Evolutionary conservation across 1,139 yeast genomes (phyloP).

Genomic region (Waltiozyma sp.): DNA sequence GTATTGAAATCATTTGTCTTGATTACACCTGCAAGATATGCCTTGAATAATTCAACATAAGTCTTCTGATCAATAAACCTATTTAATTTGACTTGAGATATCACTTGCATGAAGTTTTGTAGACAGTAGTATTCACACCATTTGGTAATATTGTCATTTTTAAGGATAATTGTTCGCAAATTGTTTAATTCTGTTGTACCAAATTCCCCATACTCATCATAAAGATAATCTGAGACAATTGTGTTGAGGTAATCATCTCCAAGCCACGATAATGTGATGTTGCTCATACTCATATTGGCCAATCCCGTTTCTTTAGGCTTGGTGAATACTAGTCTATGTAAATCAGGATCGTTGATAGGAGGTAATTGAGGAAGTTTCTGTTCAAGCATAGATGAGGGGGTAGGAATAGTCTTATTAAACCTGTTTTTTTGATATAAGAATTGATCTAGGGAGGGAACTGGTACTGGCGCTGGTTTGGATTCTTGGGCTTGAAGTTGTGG

Average conservation of each 20-base stretch:
- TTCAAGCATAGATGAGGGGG: no score
- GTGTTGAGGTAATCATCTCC: background rate
- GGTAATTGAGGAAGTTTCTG: background rate
- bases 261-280: background rate
- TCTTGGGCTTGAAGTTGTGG: no score
- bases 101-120: background rate
- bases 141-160: background rate
- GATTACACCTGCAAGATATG: background rate
- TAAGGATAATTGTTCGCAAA: background rate
- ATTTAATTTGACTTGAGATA: background rate
- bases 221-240: background rate
- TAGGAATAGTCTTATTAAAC: no score
- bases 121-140: background rate
- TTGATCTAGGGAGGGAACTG: no score
- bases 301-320: background rate
- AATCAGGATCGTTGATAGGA: background rate
- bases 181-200: background rate
- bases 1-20: background rate
- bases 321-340: background rate
- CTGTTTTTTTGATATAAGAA: no score
- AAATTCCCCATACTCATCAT: background rate
- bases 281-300: background rate
- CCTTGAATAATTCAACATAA: background rate
- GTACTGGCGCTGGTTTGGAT: no score
- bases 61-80: background rate